Evolutionary conservation across 306 rosid species (phyloP), one percentile per base, ranked within the genome.

Genomic region (Quercus glauca): DNA sequence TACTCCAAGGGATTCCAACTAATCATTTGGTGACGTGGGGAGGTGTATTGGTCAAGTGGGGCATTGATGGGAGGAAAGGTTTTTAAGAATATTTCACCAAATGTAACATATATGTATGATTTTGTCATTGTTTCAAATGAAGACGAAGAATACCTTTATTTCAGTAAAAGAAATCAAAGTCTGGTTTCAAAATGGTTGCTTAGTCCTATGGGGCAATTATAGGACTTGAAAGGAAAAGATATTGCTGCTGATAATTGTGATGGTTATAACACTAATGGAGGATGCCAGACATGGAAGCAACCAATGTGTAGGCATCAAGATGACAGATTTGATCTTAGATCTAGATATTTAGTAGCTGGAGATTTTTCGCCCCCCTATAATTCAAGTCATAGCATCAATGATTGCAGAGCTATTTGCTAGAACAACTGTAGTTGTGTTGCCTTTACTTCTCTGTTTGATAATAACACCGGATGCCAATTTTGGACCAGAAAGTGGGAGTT

Each of bases 371-470:
- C 37, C 37, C 37, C 1, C 37, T 33, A 33, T 3, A 17, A 15
- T 28, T 20, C 33, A 29, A 60, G 72, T 49, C 71, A 77, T 25
- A 28, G 61, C 21, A 33, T 33, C 37, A 33, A 7, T 33, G 37
- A 33, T 33, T 33, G 37, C 7, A 33, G 37, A 33, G 37, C 20
- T 35, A 17, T 55, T 43, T 71, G 81, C 20, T 57, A 25, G 76
- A 61, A 9, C 11, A 29, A 71, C 9, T 78, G 76, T 78, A 41
- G 26, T 8, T 78, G 81, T 70, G 4, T 45, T 7, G 76, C 70
- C 13, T 41, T 78, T 45, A 28, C 4, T 5, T 69, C 6, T 57
- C 14, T 17, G 8, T 12, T 41, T 57, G 35, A 1, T 11, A 70
- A 70, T 57, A 9, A 20, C 8, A 78, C 76, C 4, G 71, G 81